A percentile compares a stretch with the other conserved stretches of the same genome.
Evolutionary conservation across 1,139 yeast species (phyloP).

Genomic region (Candida tetrigidarum): DNA sequence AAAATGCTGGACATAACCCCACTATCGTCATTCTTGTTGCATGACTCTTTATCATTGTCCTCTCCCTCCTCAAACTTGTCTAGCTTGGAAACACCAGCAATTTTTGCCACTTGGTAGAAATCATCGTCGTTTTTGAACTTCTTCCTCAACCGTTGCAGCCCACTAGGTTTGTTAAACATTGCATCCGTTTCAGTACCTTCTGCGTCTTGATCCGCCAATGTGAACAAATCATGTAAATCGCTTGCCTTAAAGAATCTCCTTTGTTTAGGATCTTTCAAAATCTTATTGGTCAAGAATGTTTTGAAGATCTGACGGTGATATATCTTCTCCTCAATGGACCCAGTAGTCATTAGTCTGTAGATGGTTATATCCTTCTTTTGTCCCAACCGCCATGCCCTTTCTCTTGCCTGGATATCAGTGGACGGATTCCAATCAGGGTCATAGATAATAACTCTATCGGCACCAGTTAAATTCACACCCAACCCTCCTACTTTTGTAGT

Average conservation of each 20-base stretch:
- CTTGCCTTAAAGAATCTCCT: conserved; percentile 89
- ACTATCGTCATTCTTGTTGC: conserved; percentile 42
- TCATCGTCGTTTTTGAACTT: conserved; percentile 55
- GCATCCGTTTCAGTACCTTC: conserved; percentile 69
- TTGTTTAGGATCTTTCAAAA: conserved; percentile 94
- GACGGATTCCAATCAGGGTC: conserved; percentile 99
- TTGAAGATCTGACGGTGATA: conserved; percentile 97
- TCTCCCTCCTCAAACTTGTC: conserved; percentile 53
- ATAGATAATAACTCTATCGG: conserved; percentile 89
- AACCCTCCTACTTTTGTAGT: conserved; percentile 97
- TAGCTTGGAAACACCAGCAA: conserved; percentile 58
- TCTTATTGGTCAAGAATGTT: conserved; percentile 91
- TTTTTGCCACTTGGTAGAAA: conserved; percentile 53
- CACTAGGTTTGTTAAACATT: conserved; percentile 61
- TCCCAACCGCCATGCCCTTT: conserved; percentile 96
- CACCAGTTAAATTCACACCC: conserved; percentile 94
- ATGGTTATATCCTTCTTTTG: conserved; percentile 94
- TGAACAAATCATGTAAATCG: conserved; percentile 87
- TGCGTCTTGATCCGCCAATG: conserved; percentile 77
- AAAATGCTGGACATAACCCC: conserved; percentile 78
- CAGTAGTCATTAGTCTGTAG: conserved; percentile 90
- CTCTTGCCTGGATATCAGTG: conserved; percentile 95
- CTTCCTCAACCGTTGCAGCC: conserved; percentile 24
- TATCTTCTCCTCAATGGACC: conserved; percentile 95
- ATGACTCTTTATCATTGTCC: conserved; percentile 24